These are phyloP conservation scores for Leccinum subtestaceum DNA, from an alignment of 768 basidiomycete genomes.

Conservation along the genomic window DNA sequence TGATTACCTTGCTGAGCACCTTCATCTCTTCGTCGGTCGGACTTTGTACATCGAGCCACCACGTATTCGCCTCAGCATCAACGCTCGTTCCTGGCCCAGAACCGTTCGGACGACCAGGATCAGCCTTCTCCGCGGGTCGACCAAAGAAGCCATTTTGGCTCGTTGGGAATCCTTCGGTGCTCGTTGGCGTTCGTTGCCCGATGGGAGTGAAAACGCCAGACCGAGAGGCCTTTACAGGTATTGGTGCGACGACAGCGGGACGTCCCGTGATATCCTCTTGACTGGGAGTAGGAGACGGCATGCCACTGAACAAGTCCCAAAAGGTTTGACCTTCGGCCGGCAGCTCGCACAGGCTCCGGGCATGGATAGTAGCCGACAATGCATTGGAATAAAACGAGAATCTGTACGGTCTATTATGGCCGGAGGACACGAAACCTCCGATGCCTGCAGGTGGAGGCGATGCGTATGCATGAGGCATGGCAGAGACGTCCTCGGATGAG, in stretches of 20 bases:
- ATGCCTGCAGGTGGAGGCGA: constrained; percentile 11
- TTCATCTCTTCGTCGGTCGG: no score
- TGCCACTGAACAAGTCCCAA: constrained; percentile 79
- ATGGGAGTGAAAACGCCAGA: constrained; percentile 1
- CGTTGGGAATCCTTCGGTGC: not conserved
- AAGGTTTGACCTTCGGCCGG: constrained; percentile 93
- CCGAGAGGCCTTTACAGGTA: constrained; percentile 8
- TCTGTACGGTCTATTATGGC: constrained; percentile 88
- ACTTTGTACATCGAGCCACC: constrained; percentile 94
- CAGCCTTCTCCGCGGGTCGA: constrained; percentile 17
- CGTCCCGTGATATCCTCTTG: constrained; percentile 2
- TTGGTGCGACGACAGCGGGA: constrained; percentile 7
- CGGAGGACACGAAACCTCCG: constrained; percentile 43
- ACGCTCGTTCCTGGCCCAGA: constrained; percentile 18
- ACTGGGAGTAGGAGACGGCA: constrained; percentile 24
- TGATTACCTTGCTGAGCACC: no score
- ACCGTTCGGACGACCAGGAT: constrained; percentile 21
- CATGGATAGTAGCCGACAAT: constrained; percentile 90
- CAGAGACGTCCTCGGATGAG: constrained; percentile 40
- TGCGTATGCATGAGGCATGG: constrained; percentile 12
- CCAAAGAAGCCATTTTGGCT: constrained; percentile 15
- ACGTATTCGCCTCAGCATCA: constrained; percentile 75
- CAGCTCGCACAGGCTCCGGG: constrained; percentile 86
- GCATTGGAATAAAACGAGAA: constrained; percentile 99
- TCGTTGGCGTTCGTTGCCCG: constrained; percentile 10